Base-by-base conservation (phyloP, 768 basidiomycete genomes). In the Multifurca ochricompacta region DNA sequence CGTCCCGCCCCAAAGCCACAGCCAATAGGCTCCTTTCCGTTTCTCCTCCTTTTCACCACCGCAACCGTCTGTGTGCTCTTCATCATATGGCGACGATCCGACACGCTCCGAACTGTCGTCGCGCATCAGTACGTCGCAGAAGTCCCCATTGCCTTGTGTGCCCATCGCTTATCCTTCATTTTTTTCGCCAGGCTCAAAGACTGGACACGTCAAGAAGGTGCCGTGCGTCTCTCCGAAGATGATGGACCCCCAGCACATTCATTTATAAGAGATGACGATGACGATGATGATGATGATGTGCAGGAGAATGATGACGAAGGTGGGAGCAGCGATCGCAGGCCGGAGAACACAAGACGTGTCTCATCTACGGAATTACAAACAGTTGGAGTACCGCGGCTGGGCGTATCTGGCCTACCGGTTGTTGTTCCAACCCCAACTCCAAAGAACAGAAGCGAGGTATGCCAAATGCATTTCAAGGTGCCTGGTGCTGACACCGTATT, bases 211-310 rank as follows among this genome's bases (percentile, higher is more conserved):
- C 63, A 68, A 14, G 78, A 80, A 56, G 83, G 83, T 7, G 72
- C 65, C 6, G 82, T 85, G 51, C 75, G 83, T 9, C 72, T 85
- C 30, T 83, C 82, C 48, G 76, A 78, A 63, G 83, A 85, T 58
- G 82, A 84, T 48, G 80, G 82, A 0, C 83, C 83, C 9, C 74
- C 82, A 23, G 76, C 81, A n/a, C 70, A 71, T 27, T 77, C 78
- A 48, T 84, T 84, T 55, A 59, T 85, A 52, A 74, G 69, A 36
- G 77, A 79, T 52, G 78, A 76, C n/a, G 72, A 76, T 39, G 78
- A 78, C 34, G 79, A 70, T 30, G 60, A 41, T 6, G 51, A 77
- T 6, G 76, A 74, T 23, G 68, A 13, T 1, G 50, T 47, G 8
- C 43, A 32, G 3, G 36, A 4, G 8, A 7, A 16, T 3, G 77